phyloP scores from a whole-genome alignment of 2,329 filamentous ascomycete species.

The Karstenula rhodostoma region DNA sequence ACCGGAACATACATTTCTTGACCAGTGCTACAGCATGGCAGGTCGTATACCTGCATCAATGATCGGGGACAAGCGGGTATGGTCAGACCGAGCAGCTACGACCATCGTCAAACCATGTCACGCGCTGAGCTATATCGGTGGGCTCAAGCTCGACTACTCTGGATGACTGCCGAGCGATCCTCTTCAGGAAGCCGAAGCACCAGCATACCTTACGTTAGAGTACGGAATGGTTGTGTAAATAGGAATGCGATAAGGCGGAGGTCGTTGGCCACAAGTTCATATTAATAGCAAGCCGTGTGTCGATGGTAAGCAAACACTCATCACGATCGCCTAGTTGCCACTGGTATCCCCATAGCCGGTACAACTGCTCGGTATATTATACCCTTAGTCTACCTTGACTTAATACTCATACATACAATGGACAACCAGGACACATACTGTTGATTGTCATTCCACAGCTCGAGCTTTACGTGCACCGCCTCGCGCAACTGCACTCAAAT shows the following conservation, averaged over 20 bases:
- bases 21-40: not conserved
- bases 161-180: not conserved
- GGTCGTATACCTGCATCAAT: not conserved
- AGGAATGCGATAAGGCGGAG: no score
- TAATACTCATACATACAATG: not conserved
- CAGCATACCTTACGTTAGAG: no score
- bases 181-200: not conserved
- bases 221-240: no score
- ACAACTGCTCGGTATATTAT: not conserved
- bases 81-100: not conserved
- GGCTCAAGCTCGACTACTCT: not conserved
- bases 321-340: no score
- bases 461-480: slow-evolving; percentile 19
- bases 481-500: slow-evolving; percentile 20
- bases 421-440: not conserved
- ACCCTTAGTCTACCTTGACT: not conserved
- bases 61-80: not conserved
- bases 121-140: not conserved
- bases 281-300: no score
- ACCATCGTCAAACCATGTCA: not conserved
- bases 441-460: slow-evolving; percentile 14
- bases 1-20: not conserved
- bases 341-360: no score
- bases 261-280: no score
- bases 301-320: no score